Evolutionary conservation across 768 basidiomycete species (phyloP), one percentile per base, ranked within the genome.

Genomic region (Psilocybe sp.): DNA sequence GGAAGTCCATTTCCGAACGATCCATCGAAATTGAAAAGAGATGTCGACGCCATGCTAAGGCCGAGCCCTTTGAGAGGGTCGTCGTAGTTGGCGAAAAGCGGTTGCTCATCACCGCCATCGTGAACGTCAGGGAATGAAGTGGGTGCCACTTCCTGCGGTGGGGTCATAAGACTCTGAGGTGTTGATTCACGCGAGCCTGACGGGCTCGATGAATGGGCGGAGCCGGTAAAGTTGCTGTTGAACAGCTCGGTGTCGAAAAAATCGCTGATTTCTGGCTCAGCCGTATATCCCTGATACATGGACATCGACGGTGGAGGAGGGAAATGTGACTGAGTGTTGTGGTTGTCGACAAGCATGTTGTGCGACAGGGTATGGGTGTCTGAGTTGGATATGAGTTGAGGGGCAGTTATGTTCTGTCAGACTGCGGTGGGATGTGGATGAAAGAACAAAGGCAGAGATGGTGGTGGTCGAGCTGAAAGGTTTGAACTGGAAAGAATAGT

Each of bases 161-260:
- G 79, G 2, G 79, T 81, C 56, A 80, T 68, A 47, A 69, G 59
- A 42, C 64, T 64, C 47, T 69, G 60, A 36, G 79, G 68, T 46
- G 78, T 69, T 52, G 78, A 73, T 7, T 74, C 72, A 33, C 71
- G 67, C 1, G 76, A 73, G 13, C 70, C 68, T 15, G 72, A 60
- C 6, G 74, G 69, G 14, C 74, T 61, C n/a, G 71, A 60, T 0
- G 75, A 71, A 20, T 64, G 59, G 16, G 59, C 50, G 36, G 65
- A 55, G 36, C 44, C 55, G 45, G 63, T 54, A 39, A 64, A 54
- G 47, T 59, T 65, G 55, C 64, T 64, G 23, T 62, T 63, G 48
- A 80, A 76, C 49, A 82, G 73, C 53, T 88, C 86, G 44, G 84
- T 72, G 63, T 87, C 79, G 68, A 88, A 79, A 56, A 85, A 78